phyloP scores from a whole-genome alignment of 139 green algal species.

The Chlamydomonas urium region DNA sequence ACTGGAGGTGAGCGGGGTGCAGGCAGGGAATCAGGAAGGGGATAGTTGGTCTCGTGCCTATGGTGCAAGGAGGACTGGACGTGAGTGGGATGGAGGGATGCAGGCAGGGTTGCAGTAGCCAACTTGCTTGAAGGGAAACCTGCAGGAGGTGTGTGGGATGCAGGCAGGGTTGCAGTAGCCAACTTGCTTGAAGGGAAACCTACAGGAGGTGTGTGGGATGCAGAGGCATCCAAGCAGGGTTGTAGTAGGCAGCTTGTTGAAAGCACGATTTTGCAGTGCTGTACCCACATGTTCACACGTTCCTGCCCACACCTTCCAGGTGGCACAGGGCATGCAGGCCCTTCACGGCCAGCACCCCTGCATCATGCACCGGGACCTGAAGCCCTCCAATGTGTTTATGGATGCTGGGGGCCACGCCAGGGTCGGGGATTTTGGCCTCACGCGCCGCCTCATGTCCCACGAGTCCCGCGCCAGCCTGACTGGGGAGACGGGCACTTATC shows the following conservation, averaged over 20 bases:
- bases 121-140: too few species aligned
- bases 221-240: too few species aligned
- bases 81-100: too few species aligned
- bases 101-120: too few species aligned
- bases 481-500: conserved; percentile 81
- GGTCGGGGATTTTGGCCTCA: conserved; percentile 78
- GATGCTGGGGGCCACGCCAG: conserved; percentile 47
- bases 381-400: conserved; percentile 78
- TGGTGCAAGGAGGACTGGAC: too few species aligned
- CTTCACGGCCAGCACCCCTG: neutral
- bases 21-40: too few species aligned
- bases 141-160: neutral
- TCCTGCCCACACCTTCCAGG: neutral
- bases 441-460: conserved; percentile 18
- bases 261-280: too few species aligned
- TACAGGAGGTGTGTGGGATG: neutral
- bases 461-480: conserved; percentile 47
- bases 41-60: too few species aligned
- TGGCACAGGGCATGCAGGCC: neutral
- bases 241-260: too few species aligned
- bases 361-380: conserved; percentile 31
- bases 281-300: too few species aligned
- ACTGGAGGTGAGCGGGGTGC: conserved; percentile 12
- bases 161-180: too few species aligned
- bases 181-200: too few species aligned